phyloP scores from a whole-genome alignment of 805 yeast genomes.

The Pachysolen tannophilus region DNA sequence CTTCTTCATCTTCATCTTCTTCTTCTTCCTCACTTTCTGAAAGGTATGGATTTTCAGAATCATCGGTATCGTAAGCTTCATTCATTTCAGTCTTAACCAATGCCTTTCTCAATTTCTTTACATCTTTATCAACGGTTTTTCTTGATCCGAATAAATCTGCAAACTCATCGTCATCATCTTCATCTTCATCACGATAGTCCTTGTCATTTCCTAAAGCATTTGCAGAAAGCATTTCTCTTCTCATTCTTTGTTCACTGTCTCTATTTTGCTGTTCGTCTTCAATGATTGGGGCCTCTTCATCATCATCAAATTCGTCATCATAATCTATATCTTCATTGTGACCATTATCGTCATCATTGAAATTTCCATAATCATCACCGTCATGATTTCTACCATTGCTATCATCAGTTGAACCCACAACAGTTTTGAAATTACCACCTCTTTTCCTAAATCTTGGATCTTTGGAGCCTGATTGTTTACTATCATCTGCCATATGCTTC shows the following conservation, averaged over 20 bases:
- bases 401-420: slow-evolving; percentile 28
- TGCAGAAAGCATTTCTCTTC: slow-evolving; percentile 78
- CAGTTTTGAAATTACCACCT: slow-evolving; percentile 27
- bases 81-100: slow-evolving; percentile 79
- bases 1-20: slow-evolving; percentile 23
- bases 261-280: slow-evolving; percentile 94
- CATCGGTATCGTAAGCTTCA: slow-evolving; percentile 83
- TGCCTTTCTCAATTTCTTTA: slow-evolving; percentile 77
- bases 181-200: slow-evolving; percentile 50
- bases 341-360: slow-evolving; percentile 97
- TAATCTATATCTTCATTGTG: slow-evolving; percentile 90
- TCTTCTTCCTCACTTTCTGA: slow-evolving; percentile 61
- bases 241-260: slow-evolving; percentile 76
- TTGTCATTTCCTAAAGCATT: slow-evolving; percentile 48
- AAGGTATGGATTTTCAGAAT: slow-evolving; percentile 76
- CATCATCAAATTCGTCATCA: slow-evolving; percentile 97
- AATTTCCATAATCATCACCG: slow-evolving; percentile 91
- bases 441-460: slow-evolving; percentile 38
- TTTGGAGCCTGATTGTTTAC: slow-evolving; percentile 43
- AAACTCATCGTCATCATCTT: slow-evolving; percentile 53
- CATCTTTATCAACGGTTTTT: slow-evolving; percentile 83
- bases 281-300: slow-evolving; percentile 96
- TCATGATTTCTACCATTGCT: slow-evolving; percentile 50
- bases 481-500: slow-evolving; percentile 74
- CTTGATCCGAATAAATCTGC: slow-evolving; percentile 64